phyloP scores from a whole-genome alignment of 2,329 filamentous ascomycete species.

The Lojkania enalia region DNA sequence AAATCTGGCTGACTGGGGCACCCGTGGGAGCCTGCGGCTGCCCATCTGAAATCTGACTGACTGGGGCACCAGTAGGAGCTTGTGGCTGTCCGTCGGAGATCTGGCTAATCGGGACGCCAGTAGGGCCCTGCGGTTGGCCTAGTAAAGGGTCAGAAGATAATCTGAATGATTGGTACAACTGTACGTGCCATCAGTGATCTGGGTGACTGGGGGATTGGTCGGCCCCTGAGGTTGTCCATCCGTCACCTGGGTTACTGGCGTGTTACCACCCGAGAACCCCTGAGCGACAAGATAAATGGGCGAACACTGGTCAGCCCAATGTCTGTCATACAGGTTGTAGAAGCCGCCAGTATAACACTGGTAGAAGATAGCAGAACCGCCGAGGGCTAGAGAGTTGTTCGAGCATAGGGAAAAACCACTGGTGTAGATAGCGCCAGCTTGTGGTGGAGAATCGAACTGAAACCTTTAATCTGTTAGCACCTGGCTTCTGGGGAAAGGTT shows the following conservation, averaged over 20 bases:
- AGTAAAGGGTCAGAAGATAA: neutral
- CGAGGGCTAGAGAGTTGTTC: constrained; percentile 71
- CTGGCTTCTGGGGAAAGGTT: neutral
- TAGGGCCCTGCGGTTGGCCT: constrained; percentile 16
- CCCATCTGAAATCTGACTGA: constrained; percentile 14
- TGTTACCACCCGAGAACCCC: constrained; percentile 5
- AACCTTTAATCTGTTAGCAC: constrained; percentile 30
- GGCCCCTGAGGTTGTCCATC: constrained; percentile 18
- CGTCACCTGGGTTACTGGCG: constrained; percentile 3
- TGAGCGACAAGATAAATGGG: constrained; percentile 35
- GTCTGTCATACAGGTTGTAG: constrained; percentile 79
- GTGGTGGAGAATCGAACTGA: constrained; percentile 50
- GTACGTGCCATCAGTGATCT: constrained; percentile 32
- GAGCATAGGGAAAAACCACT: constrained; percentile 72
- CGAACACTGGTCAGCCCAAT: constrained; percentile 70
- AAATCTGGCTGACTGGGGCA: constrained; percentile 25
- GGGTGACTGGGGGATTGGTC: constrained; percentile 17
- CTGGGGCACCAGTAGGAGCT: constrained; percentile 7
- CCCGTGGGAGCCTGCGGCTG: constrained; percentile 15
- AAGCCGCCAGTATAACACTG: constrained; percentile 74
- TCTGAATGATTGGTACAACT: constrained; percentile 12
- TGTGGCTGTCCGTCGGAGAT: constrained; percentile 22
- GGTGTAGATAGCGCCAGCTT: constrained; percentile 71
- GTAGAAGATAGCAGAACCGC: constrained; percentile 69
- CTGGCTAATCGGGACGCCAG: constrained; percentile 12